phyloP scores from a whole-genome alignment of 805 yeast genomes.

The Ogataea angusta region DNA sequence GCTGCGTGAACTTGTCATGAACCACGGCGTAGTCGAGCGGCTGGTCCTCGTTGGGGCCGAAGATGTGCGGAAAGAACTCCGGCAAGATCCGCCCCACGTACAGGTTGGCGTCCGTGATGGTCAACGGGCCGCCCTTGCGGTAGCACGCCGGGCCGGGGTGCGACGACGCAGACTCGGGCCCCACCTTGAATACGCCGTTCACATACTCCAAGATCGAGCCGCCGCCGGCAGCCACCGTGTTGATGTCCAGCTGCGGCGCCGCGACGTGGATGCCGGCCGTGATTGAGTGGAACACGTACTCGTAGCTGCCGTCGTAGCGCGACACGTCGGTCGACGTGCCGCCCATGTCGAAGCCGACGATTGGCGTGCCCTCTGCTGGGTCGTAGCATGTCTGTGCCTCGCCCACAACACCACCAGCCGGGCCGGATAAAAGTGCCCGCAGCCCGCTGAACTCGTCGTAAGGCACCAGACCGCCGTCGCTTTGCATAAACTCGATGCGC shows the following conservation, averaged over 20 bases:
- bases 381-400: slow-evolving; percentile 45
- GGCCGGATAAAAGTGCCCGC: slow-evolving; percentile 53
- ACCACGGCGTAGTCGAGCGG: slow-evolving; percentile 36
- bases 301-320: slow-evolving; percentile 59
- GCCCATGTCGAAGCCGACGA: slow-evolving; percentile 41
- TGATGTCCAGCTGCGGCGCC: slow-evolving; percentile 39
- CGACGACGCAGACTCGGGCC: slow-evolving; percentile 46
- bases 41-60: slow-evolving; percentile 43
- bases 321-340: slow-evolving; percentile 42
- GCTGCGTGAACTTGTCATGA: slow-evolving; percentile 34
- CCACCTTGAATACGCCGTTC: slow-evolving; percentile 40
- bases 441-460: slow-evolving; percentile 50
- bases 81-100: slow-evolving; percentile 41
- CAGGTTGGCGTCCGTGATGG: slow-evolving; percentile 46
- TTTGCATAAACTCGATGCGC: slow-evolving; percentile 51
- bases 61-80: slow-evolving; percentile 42
- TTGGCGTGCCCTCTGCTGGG: slow-evolving; percentile 24
- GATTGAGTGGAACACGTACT: slow-evolving; percentile 67
- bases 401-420: slow-evolving; percentile 62
- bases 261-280: slow-evolving; percentile 40
- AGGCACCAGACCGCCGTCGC: slow-evolving; percentile 54
- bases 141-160: slow-evolving; percentile 51
- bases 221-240: slow-evolving; percentile 60
- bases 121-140: slow-evolving; percentile 46
- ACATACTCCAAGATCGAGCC: slow-evolving; percentile 31